Percentiles rank a stretch among this genome's conserved stretches.
Evolutionary conservation across 2,329 filamentous ascomycete species (phyloP).

Genomic region (Podosphaera fusca): DNA sequence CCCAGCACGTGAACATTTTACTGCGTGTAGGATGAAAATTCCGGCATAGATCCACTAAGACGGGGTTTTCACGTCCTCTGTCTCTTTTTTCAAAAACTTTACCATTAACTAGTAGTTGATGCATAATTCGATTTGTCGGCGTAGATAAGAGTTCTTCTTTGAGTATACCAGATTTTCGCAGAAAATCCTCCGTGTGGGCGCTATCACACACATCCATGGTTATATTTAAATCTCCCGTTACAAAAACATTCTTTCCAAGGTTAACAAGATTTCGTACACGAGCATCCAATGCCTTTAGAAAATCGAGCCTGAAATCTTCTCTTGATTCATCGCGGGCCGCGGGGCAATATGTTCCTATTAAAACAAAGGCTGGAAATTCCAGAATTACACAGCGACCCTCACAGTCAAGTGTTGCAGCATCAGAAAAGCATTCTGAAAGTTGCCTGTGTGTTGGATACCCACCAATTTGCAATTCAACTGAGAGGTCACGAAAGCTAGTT

Average conservation of each 20-base stretch:
- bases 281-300: slow-evolving; percentile 57
- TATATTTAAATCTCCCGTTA: slow-evolving; percentile 81
- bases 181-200: slow-evolving; percentile 46
- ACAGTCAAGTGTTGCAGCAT: slow-evolving; percentile 55
- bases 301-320: slow-evolving; percentile 60
- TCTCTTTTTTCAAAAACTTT: slow-evolving; percentile 44
- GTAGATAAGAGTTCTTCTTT: slow-evolving; percentile 49
- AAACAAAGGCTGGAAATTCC: slow-evolving; percentile 84
- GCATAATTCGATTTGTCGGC: slow-evolving; percentile 57
- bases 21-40: slow-evolving; percentile 54
- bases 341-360: slow-evolving; percentile 81
- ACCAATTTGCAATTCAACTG: slow-evolving; percentile 54
- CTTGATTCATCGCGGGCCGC: slow-evolving; percentile 69
- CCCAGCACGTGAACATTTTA: slow-evolving; percentile 97
- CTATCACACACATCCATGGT: slow-evolving; percentile 40
- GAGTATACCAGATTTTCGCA: slow-evolving; percentile 45
- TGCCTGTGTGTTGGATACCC: slow-evolving; percentile 60
- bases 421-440: slow-evolving; percentile 35
- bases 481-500: slow-evolving; percentile 50
- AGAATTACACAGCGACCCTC: slow-evolving; percentile 81
- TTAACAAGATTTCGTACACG: slow-evolving; percentile 64
- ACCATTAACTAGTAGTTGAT: slow-evolving; percentile 60
- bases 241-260: slow-evolving; percentile 62
- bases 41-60: slow-evolving; percentile 67
- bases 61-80: slow-evolving; percentile 41